Evolutionary conservation across 2,329 filamentous ascomycete genomes (phyloP).

Genomic region (Cytospora piceicola): DNA sequence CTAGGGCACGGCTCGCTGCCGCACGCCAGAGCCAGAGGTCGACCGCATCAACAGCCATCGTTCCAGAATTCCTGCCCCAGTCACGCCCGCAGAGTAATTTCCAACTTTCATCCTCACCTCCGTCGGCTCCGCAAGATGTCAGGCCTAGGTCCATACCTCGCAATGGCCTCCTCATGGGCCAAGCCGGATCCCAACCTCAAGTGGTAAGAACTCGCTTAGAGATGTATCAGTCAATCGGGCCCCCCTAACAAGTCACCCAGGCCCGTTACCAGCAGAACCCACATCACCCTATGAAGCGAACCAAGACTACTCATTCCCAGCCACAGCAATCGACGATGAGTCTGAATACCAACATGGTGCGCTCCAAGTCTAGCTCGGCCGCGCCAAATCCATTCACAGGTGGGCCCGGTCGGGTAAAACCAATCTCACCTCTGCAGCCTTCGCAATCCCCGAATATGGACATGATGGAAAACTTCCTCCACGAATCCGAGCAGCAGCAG

Average conservation of each 20-base stretch:
- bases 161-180: conserved; percentile 19
- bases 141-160: conserved; percentile 12
- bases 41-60: conserved; percentile 5
- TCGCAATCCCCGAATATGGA: conserved; percentile 11
- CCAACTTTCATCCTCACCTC: conserved; percentile 14
- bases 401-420: conserved; percentile 42
- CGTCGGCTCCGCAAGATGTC: conserved; percentile 16
- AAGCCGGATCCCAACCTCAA: conserved; percentile 16
- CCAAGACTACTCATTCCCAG: conserved; percentile 36
- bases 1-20: conserved; percentile 5
- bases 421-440: conserved; percentile 35
- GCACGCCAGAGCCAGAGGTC: conserved; percentile 15
- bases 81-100: conserved; percentile 9
- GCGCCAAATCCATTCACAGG: conserved; percentile 45
- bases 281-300: conserved; percentile 37
- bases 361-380: conserved; percentile 48
- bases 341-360: conserved; percentile 48
- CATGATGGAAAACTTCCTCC: conserved; percentile 30
- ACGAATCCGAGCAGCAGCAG: conserved; percentile 31
- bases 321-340: conserved; percentile 37
- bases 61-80: conserved; percentile 1
- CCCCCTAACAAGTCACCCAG: conserved; percentile 10
- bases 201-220: conserved; percentile 20
- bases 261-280: conserved; percentile 19
- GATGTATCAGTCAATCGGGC: neutral